Evolutionary conservation across 2,329 filamentous ascomycete genomes (phyloP), one percentile per base, ranked within the genome.

Genomic region (Thermoascus crustaceus): DNA sequence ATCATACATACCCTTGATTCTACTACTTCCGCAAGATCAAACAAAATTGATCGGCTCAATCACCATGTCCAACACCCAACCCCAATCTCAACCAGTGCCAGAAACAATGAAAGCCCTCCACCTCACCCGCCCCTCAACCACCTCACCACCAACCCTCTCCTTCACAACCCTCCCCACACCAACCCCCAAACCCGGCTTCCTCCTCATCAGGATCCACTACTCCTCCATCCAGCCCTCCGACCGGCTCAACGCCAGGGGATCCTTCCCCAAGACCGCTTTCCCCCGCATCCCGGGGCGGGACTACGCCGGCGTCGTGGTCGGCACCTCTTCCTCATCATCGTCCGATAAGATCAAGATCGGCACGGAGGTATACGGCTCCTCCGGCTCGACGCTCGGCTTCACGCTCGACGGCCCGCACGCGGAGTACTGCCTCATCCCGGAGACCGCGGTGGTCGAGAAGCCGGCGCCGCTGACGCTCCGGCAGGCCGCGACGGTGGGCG

Each of bases 211-310:
- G 32, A 39, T 57, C 30, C 33, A 29, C 11, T 54, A 54, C 20
- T 34, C 53, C 5, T 47, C 47, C 22, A 48, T 58, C 18, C 44
- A 55, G 16, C 53, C 55, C 10, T 50, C 47, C 23, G 55, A 58
- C 39, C 43, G 47, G 30, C 46, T 55, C 11, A 60, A 60, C 34
- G 41, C 44, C 3, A 44, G 54, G 27, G 57, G 55, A n/a, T 40
- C 43, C 7, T 57, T 60, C 26, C 50, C 55, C 11, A 46, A 42
- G 32, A 57, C 53, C 2, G 49, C 44, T 1, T 53, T 41, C 10
- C 48, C 26, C 4, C 26, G 26, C 26, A 43, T 61, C 10, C 51
- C 50, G 13, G 53, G 58, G 27, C 52, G 53, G 10, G 57, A 60
- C 37, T 58, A 53, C 23, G 48, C 52, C 5, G 57, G 54, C 4